Conservation (phyloP, 495 filamentous ascomycete genomes). For the Aspergillus affinis region DNA sequence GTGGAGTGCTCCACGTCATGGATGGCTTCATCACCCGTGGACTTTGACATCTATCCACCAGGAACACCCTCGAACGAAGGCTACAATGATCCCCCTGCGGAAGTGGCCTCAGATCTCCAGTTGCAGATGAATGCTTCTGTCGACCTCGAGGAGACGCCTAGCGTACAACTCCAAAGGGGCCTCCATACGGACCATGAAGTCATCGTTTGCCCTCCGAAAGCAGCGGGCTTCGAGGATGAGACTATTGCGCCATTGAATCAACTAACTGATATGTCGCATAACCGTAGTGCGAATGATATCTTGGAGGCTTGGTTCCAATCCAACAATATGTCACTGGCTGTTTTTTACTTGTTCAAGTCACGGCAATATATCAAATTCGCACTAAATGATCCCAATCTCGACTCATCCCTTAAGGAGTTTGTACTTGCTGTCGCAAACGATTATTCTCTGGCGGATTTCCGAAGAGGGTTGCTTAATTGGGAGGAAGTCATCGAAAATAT, state of each 20-base stretch:
- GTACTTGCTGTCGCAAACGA: background rate
- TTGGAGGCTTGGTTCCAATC: background rate
- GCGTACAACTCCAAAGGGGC: background rate
- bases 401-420: background rate
- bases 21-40: background rate
- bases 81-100: background rate
- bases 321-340: background rate
- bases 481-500: conserved; percentile 1
- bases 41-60: background rate
- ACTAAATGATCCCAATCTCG: background rate
- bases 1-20: background rate
- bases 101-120: background rate
- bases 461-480: background rate
- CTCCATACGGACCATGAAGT: background rate
- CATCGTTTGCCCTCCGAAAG: background rate
- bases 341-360: conserved; percentile 1
- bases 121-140: background rate
- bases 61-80: background rate
- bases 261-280: background rate
- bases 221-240: background rate
- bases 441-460: background rate
- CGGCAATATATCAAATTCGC: conserved; percentile 1
- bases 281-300: background rate
- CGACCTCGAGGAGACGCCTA: background rate
- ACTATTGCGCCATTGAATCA: background rate